Percentiles rank a stretch among this genome's conserved stretches.
phyloP scores from a whole-genome alignment of 768 basidiomycete species.

The Pleurotus giganteus region DNA sequence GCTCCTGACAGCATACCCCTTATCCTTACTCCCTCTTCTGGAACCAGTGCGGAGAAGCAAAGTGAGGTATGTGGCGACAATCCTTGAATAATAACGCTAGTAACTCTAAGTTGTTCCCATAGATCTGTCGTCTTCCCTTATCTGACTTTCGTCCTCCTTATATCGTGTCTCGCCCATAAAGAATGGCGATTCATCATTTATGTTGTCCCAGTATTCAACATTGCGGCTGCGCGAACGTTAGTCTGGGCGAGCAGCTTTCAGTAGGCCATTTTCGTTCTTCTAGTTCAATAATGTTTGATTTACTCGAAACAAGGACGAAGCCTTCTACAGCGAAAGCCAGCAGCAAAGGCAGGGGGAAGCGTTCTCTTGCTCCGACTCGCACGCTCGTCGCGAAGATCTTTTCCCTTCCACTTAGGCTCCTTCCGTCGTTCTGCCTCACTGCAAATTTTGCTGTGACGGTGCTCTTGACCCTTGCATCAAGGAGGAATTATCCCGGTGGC shows the following conservation, averaged over 20 bases:
- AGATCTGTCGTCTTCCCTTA: conserved; percentile 51
- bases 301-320: neutral
- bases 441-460: conserved; percentile 52
- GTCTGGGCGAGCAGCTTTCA: conserved; percentile 35
- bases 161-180: conserved; percentile 87
- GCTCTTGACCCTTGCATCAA: conserved; percentile 56
- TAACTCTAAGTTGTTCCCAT: conserved; percentile 27
- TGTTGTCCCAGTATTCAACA: conserved; percentile 75
- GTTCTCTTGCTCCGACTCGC: neutral
- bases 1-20: conserved; percentile 59
- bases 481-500: conserved; percentile 89
- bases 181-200: conserved; percentile 98
- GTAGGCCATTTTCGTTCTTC: conserved; percentile 44
- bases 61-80: neutral
- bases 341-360: conserved; percentile 24
- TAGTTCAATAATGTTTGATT: neutral
- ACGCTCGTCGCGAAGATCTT: conserved; percentile 23
- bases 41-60: conserved; percentile 37
- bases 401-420: conserved; percentile 43
- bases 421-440: conserved; percentile 37
- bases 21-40: conserved; percentile 47
- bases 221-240: conserved; percentile 70
- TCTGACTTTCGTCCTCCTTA: conserved; percentile 50
- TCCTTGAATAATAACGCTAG: neutral
- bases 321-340: conserved; percentile 52